phyloP scores from a whole-genome alignment of 2,329 filamentous ascomycete genomes.

The Xylariaceae sp. region DNA sequence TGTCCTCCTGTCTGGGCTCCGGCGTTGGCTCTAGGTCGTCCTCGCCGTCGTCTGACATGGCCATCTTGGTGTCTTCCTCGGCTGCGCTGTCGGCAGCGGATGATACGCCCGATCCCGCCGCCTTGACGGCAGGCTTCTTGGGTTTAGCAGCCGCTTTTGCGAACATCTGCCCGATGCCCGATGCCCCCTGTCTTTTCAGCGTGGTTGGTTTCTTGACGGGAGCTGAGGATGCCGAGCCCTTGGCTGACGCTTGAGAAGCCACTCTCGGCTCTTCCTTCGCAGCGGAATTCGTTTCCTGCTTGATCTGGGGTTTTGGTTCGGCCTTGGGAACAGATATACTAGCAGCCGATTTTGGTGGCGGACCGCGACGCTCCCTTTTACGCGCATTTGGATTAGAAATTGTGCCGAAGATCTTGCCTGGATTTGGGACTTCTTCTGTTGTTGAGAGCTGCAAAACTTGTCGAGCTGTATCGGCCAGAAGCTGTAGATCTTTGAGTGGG shows the following conservation, averaged over 20 bases:
- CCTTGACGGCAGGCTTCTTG: constrained; percentile 32
- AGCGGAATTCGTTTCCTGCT: constrained; percentile 41
- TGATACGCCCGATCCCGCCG: constrained; percentile 12
- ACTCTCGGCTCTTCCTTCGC: constrained; percentile 43
- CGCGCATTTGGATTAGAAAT: constrained; percentile 74
- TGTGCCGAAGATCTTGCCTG: constrained; percentile 67
- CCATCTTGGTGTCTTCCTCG: constrained; percentile 29
- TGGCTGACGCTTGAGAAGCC: constrained; percentile 29
- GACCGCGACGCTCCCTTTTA: constrained; percentile 48
- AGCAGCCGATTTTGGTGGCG: constrained; percentile 29
- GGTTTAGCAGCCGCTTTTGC: constrained; percentile 37
- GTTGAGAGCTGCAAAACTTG: constrained; percentile 60
- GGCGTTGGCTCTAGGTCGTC: constrained; percentile 34
- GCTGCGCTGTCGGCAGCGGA: constrained; percentile 17
- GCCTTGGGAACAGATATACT: constrained; percentile 34
- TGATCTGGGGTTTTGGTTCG: constrained; percentile 33
- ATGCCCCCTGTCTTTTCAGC: constrained; percentile 53
- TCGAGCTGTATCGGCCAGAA: constrained; percentile 70
- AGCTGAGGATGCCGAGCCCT: constrained; percentile 35
- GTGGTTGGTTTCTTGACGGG: constrained; percentile 45
- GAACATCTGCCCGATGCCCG: constrained; percentile 41
- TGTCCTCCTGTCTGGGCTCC: constrained; percentile 27
- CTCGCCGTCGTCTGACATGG: constrained; percentile 39
- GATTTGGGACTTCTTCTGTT: constrained; percentile 61
- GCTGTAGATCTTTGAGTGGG: constrained; percentile 69